Base-by-base conservation (phyloP, 306 rosid species). In the Pterocarpus macrocarpus region DNA sequence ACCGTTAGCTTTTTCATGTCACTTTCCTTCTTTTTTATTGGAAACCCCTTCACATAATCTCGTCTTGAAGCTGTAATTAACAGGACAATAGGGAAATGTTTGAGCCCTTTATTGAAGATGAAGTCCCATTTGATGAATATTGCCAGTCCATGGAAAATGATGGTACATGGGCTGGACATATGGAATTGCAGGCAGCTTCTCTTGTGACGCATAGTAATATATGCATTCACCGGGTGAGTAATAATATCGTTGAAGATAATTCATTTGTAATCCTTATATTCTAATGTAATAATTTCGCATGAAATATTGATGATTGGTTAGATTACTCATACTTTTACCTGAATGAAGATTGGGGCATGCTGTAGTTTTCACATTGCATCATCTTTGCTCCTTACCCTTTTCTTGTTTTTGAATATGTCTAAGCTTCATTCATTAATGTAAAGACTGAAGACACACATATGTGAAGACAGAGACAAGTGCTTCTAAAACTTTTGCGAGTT, bases 181-280 rank as follows among this genome's bases (percentile, higher is more conserved):
- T 93, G 90, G 97, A 93, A 90, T 76, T 93, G 88, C 97, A 93
- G 85, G 94, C 97, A 71, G 97, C 96, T 83, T 93, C 97, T 84
- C 96, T 93, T 83, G 96, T 90, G 77, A 85, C 89, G 14, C 91
- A 77, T 57, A 71, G 85, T 90, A 91, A 93, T 56, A 83, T 93
- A 80, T 93, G 97, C 90, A 93, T 93, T 85, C 97, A 91, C 79
- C 81, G 84, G 86, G 97, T 93, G 63, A 82, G 89, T 63, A 66
- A 38, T 79, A 66, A 28, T 76, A 35, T 64, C 58, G 2, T 41
- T 49, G 53, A 49, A 72, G 47, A 80, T 76, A 39, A 57, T 76
- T 33, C 4, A 38, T 69, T 71, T 50, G 45, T 74, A 58, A 36
- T 43, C 72, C 71, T 35, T 65, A 39, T 44, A 74, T 61, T 73